phyloP scores from a whole-genome alignment of 2,329 filamentous ascomycete genomes.

The Cladophialophora carrionii region DNA sequence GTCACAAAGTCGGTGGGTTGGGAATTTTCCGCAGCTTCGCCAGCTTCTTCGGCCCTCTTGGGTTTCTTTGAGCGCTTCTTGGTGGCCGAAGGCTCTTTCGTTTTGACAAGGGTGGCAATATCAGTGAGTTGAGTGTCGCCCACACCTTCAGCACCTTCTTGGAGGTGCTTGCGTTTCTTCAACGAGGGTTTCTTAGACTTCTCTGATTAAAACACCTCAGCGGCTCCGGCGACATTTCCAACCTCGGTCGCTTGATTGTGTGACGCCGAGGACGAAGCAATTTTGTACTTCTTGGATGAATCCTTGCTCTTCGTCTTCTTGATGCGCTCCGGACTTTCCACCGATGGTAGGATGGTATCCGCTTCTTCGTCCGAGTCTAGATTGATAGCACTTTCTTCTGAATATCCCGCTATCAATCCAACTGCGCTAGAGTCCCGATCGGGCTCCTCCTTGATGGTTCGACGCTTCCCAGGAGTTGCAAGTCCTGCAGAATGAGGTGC shows the following conservation, averaged over 20 bases:
- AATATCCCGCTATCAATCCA: neutral
- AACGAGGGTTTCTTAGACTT: neutral
- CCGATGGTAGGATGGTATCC: neutral
- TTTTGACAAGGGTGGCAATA: neutral
- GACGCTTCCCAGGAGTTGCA: neutral
- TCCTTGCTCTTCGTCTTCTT: neutral
- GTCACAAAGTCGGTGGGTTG: neutral
- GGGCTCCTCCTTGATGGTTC: neutral
- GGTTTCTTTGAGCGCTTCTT: neutral
- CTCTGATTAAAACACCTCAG: neutral
- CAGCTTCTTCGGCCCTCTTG: neutral
- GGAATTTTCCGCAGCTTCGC: neutral
- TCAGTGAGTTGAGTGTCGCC: neutral
- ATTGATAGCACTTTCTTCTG: neutral
- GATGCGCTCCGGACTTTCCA: neutral
- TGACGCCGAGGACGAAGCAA: neutral
- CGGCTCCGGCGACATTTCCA: neutral
- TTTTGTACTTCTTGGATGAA: neutral
- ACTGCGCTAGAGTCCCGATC: neutral
- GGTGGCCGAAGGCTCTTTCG: neutral
- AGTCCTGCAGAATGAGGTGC: neutral
- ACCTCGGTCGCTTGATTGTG: neutral
- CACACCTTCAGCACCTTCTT: neutral
- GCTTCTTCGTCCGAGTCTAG: neutral
- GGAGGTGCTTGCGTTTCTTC: neutral